Evolutionary conservation across 352 stramenopile species (phyloP).

Genomic region (Globisporangium solare): DNA sequence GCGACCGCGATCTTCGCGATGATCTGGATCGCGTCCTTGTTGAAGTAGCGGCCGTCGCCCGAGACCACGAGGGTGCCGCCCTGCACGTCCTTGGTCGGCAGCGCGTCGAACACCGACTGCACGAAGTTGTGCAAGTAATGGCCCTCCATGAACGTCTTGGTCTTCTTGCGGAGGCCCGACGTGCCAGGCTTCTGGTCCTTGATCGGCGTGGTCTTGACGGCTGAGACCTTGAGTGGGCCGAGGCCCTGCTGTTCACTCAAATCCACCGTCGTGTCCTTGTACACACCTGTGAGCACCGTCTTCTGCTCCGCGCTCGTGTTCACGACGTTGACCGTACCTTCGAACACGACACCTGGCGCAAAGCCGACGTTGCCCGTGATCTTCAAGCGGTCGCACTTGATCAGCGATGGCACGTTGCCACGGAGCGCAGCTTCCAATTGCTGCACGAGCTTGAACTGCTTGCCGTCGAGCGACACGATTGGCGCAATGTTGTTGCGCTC

Average conservation of each 20-base stretch:
- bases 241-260: constrained; percentile 91
- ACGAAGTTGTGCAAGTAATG: constrained; percentile 99
- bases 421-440: constrained; percentile 93
- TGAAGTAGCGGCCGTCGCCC: constrained; percentile 92
- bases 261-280: constrained; percentile 95
- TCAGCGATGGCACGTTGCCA: constrained; percentile 93
- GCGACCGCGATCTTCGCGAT: constrained; percentile 97
- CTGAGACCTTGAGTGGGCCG: constrained; percentile 82
- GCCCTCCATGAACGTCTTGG: constrained; percentile 96
- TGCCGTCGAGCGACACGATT: constrained; percentile 93
- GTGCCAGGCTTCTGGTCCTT: constrained; percentile 96
- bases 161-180: constrained; percentile 98
- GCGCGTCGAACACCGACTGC: constrained; percentile 95
- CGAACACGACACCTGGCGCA: constrained; percentile 88
- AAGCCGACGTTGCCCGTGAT: constrained; percentile 95
- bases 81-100: constrained; percentile 92
- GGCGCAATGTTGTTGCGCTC: constrained; percentile 93
- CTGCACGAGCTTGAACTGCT: constrained; percentile 98
- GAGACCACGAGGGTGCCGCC: constrained; percentile 96
- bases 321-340: constrained; percentile 90
- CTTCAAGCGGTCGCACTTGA: constrained; percentile 94
- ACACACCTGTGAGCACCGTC: constrained; percentile 89
- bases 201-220: constrained; percentile 90
- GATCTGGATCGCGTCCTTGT: constrained; percentile 94
- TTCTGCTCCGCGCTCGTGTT: constrained; percentile 97